A percentile compares a stretch with the other conserved stretches of the same genome.
phyloP scores from a whole-genome alignment of 345 rosid species.

The Cardiospermum halicacabum region DNA sequence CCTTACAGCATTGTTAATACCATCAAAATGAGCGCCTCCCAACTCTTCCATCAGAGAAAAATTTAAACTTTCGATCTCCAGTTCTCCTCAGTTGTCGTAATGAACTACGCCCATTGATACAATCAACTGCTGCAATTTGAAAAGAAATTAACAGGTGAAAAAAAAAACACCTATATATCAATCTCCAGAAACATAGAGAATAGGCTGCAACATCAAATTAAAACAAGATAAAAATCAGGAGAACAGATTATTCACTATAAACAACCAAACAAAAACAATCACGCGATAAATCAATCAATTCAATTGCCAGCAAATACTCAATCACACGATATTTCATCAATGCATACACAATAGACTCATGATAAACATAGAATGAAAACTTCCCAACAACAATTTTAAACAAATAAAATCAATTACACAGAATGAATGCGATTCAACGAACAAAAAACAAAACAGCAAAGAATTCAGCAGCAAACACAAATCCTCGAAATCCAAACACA shows the following conservation, averaged over 20 bases:
- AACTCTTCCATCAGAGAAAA: constrained; percentile 46
- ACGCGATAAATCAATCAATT: neutral
- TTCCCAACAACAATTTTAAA: neutral
- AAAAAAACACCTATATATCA: too few relatives aligned
- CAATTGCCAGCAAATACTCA: neutral
- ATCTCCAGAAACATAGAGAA: neutral
- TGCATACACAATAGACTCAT: constrained; percentile 1
- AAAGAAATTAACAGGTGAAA: constrained; percentile 2
- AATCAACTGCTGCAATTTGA: neutral
- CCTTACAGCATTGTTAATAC: constrained; percentile 44
- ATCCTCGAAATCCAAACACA: constrained; percentile 4
- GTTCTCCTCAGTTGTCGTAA: constrained; percentile 17
- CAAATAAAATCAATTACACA: neutral
- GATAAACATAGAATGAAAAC: neutral
- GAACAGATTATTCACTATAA: neutral
- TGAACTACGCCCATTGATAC: neutral
- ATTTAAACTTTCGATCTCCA: neutral
- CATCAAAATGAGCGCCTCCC: constrained; percentile 30
- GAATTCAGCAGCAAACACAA: neutral
- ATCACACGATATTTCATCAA: constrained; percentile 5
- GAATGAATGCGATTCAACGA: neutral
- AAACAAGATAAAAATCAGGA: neutral
- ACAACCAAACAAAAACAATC: neutral
- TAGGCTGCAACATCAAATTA: neutral
- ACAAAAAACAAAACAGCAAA: neutral